Conservation (phyloP, 768 basidiomycete genomes). For the Russula sp. region DNA sequence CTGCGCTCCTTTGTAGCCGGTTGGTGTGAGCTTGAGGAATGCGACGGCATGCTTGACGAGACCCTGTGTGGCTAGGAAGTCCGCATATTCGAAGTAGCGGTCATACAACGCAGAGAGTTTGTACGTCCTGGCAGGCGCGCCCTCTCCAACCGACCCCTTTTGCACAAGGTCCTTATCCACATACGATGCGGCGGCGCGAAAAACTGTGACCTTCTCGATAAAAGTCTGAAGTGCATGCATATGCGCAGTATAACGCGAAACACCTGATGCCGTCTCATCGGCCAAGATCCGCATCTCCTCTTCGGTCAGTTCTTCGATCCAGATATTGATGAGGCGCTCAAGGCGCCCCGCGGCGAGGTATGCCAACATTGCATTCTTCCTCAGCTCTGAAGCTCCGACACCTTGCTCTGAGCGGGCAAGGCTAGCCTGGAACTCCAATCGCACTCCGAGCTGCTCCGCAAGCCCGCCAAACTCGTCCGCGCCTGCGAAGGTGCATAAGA, state of each 20-base stretch:
- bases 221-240: slow-evolving; percentile 88
- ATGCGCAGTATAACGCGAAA: slow-evolving; percentile 72
- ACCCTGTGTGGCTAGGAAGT: slow-evolving; percentile 88
- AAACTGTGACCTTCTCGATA: slow-evolving; percentile 94
- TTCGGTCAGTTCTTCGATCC: slow-evolving; percentile 85
- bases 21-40: slow-evolving; percentile 77
- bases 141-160: slow-evolving; percentile 38
- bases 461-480: slow-evolving; percentile 83
- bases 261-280: slow-evolving; percentile 41
- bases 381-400: slow-evolving; percentile 48
- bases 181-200: slow-evolving; percentile 82
- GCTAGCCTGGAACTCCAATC: slow-evolving; percentile 83
- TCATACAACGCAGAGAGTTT: slow-evolving; percentile 87
- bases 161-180: slow-evolving; percentile 63
- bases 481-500: slow-evolving; percentile 89
- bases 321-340: slow-evolving; percentile 85
- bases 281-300: slow-evolving; percentile 62
- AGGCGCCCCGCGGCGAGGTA: slow-evolving; percentile 89
- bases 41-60: slow-evolving; percentile 75
- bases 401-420: slow-evolving; percentile 52
- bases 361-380: slow-evolving; percentile 88
- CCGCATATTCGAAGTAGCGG: slow-evolving; percentile 93
- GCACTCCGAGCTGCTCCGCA: slow-evolving; percentile 85
- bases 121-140: slow-evolving; percentile 59
- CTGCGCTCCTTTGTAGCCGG: slow-evolving; percentile 65